Base-by-base conservation (phyloP, 148 eudicot species). In the Fagopyrum tataricum region DNA sequence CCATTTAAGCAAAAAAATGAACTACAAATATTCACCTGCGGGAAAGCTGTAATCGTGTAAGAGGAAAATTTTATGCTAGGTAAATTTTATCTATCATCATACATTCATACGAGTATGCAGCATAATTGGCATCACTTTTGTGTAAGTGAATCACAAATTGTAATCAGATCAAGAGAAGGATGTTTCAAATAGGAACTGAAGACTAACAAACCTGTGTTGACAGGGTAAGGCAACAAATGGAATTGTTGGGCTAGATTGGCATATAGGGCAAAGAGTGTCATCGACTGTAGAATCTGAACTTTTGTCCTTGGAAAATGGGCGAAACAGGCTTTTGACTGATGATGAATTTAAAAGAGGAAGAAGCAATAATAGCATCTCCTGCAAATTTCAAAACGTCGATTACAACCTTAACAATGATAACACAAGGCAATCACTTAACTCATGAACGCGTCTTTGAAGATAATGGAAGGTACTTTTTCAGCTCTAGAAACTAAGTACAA, bases 311-410 rank as follows among this genome's bases (percentile, higher is more conserved):
- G 96, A 90, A 79, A 91, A 91, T 68, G 97, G 98, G 51, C 85
- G 88, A 76, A 95, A 84, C 67, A 91, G 80, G 77, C 71, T 90
- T 79, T 83, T 90, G 6, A 95, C 76, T 68, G 93, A 90, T 73
- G 98, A 76, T 26, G 98, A 95, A 76, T 91, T 95, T 62, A 95
- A 89, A 87, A 91, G 98, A 64, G 98, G 97, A 81, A 95, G 93
- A 73, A 95, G 97, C 84, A 95, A 79, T 79, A 91, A 70, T 78
- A 95, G 81, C 98, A 91, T 88, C 84, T 95, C 98, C 98, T 94
- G 96, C 87, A 81, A 56, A 77, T 12, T 48, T 55, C 31, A 51
- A 14, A 62, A 39, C 37, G 18, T 13, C 68, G 14, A 26, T 61
- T 61, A 61, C 67, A 61, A 62, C 43, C 43, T 62, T 43, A 12